Percentiles rank a stretch among this genome's conserved stretches.
These are phyloP conservation scores for Pugionium cornutum DNA, from an alignment of 345 rosid genomes.

Conservation along the genomic window DNA sequence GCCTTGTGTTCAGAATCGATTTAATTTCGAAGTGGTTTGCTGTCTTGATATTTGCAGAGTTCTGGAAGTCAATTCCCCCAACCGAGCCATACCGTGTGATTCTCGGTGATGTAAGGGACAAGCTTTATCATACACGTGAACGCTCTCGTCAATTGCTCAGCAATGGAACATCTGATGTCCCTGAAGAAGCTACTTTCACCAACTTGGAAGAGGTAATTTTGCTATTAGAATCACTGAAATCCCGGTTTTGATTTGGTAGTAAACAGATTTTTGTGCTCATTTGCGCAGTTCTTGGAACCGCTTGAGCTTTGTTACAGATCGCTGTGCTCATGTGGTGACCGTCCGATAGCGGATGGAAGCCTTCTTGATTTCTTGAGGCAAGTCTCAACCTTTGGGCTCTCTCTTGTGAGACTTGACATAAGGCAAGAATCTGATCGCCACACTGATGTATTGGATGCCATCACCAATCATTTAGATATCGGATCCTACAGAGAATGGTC, in stretches of 20 bases:
- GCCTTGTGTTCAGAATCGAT: background rate
- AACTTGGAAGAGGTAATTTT: conserved; percentile 69
- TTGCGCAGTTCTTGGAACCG: conserved; percentile 86
- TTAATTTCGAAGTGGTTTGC: background rate
- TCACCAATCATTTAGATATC: conserved; percentile 73
- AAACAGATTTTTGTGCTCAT: conserved; percentile 7
- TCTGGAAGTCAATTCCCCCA: conserved; percentile 89
- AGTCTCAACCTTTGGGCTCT: conserved; percentile 95
- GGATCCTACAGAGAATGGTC: conserved; percentile 97
- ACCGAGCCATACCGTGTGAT: conserved; percentile 94
- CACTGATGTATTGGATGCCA: conserved; percentile 92
- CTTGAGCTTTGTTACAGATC: conserved; percentile 95
- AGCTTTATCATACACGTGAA: conserved; percentile 85
- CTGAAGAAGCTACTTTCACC: conserved; percentile 76
- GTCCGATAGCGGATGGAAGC: conserved; percentile 95
- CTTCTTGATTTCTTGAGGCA: conserved; percentile 97
- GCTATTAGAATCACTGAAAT: background rate
- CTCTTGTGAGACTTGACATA: conserved; percentile 90
- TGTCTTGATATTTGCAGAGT: conserved; percentile 52
- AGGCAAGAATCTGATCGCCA: conserved; percentile 98
- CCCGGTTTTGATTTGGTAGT: conserved; percentile 12
- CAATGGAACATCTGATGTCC: conserved; percentile 78
- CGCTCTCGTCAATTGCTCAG: conserved; percentile 81
- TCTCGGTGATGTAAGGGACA: conserved; percentile 93
- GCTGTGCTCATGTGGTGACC: conserved; percentile 88